Conservation (phyloP, 805 yeast species). For the Novakomyces olei region DNA sequence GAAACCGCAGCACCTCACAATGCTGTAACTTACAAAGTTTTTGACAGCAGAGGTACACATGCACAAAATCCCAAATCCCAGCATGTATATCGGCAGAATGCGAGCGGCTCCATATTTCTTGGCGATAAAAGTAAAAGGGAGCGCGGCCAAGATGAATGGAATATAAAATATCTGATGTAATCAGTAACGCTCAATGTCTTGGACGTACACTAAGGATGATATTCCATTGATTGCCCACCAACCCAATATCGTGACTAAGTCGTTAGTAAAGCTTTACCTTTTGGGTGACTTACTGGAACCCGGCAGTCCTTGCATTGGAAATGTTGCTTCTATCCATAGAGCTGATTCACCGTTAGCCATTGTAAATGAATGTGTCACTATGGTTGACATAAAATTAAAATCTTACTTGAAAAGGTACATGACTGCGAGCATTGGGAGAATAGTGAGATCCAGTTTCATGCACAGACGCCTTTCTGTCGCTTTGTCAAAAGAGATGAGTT, state of each 20-base stretch:
- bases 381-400: not conserved
- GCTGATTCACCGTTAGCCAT: too few species aligned
- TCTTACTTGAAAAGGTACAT: conserved; percentile 24
- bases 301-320: conserved; percentile 1
- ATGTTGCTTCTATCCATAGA: not conserved
- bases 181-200: too few species aligned
- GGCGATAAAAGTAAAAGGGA: conserved; percentile 23
- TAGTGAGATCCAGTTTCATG: conserved; percentile 23
- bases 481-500: conserved; percentile 7
- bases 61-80: conserved; percentile 24
- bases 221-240: conserved; percentile 24
- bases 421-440: conserved; percentile 24
- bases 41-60: conserved; percentile 20
- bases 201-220: too few species aligned
- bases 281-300: not conserved
- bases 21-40: conserved; percentile 21
- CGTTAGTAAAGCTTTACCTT: conserved; percentile 1
- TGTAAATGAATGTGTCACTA: too few species aligned
- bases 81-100: conserved; percentile 24
- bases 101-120: conserved; percentile 23
- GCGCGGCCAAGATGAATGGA: conserved; percentile 25
- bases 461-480: conserved; percentile 12
- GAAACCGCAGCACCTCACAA: not conserved
- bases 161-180: conserved; percentile 26
- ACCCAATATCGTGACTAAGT: conserved; percentile 21